Conservation (phyloP, 805 yeast species). For the Monosporozyma aquatica region DNA sequence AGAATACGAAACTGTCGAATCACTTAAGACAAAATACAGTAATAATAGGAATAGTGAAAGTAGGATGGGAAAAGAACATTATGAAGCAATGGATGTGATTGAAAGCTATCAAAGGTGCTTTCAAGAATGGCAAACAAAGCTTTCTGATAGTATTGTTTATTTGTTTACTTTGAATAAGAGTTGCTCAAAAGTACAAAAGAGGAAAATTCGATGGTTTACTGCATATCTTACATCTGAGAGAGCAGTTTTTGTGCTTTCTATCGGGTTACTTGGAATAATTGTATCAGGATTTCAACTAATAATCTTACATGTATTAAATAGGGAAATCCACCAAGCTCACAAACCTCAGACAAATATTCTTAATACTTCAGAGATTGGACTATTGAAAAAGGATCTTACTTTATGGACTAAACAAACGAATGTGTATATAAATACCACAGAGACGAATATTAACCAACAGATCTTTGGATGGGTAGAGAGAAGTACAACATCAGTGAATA, state of each 20-base stretch:
- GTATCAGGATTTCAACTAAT: conserved; percentile 46
- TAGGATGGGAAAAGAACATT: not conserved
- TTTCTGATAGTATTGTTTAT: conserved; percentile 6
- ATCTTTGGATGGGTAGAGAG: conserved; percentile 57
- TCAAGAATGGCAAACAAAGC: conserved; percentile 14
- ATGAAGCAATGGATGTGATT: conserved; percentile 12
- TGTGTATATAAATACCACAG: conserved; percentile 38
- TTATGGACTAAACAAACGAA: conserved; percentile 55
- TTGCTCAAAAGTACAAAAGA: conserved; percentile 3
- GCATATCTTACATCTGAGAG: conserved; percentile 43
- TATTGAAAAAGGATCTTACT: conserved; percentile 29
- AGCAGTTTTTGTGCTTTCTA: conserved; percentile 39
- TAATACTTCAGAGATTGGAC: conserved; percentile 7
- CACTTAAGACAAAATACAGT: not conserved
- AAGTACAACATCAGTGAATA: conserved; percentile 49
- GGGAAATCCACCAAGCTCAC: conserved; percentile 4
- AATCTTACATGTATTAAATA: conserved; percentile 30
- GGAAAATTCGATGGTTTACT: conserved; percentile 31
- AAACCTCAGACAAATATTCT: conserved; percentile 1
- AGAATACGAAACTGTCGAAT: not conserved
- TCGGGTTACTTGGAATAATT: conserved; percentile 51
- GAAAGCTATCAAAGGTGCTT: conserved; percentile 17
- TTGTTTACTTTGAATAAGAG: not conserved
- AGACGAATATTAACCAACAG: conserved; percentile 48
- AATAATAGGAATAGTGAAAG: not conserved